Conservation (phyloP, 805 yeast genomes). For the Wickerhamomyces mucosus region DNA sequence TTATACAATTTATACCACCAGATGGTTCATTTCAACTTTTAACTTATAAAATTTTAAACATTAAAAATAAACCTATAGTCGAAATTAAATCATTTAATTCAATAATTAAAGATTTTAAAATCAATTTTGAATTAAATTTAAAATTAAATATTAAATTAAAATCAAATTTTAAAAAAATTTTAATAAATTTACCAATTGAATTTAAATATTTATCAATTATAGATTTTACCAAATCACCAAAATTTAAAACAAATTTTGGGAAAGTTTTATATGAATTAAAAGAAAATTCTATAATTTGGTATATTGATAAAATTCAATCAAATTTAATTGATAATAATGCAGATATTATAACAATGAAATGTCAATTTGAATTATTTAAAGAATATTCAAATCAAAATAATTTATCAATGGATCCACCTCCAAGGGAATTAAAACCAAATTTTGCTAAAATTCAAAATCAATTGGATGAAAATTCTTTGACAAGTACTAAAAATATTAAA, state of each 20-base stretch:
- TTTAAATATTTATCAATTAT: conserved; percentile 24
- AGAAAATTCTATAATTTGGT: conserved; percentile 63
- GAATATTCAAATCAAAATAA: conserved; percentile 15
- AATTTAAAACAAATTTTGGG: conserved; percentile 66
- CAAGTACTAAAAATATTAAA: conserved; percentile 22
- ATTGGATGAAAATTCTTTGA: conserved; percentile 10
- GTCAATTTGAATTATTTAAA: conserved; percentile 35
- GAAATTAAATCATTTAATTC: conserved; percentile 9
- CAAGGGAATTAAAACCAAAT: conserved; percentile 12
- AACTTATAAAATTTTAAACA: conserved; percentile 29
- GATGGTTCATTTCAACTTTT: conserved; percentile 73
- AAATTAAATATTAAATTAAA: conserved; percentile 56
- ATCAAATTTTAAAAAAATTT: conserved; percentile 49
- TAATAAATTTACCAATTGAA: conserved; percentile 57
- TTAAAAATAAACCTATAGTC: conserved; percentile 19
- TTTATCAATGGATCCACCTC: conserved; percentile 21
- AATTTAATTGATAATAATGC: conserved; percentile 39
- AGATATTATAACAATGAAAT: conserved; percentile 41
- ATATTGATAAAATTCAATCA: conserved; percentile 30
- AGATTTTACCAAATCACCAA: conserved; percentile 41
- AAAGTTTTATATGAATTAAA: conserved; percentile 65
- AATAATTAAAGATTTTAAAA: neutral
- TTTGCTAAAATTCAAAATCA: conserved; percentile 14
- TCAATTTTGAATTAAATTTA: conserved; percentile 19
- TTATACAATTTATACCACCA: conserved; percentile 78